Percentiles rank a stretch among this genome's conserved stretches.
Evolutionary conservation across 2,329 filamentous ascomycete species (phyloP).

Genomic region (Xylariaceae sp.): DNA sequence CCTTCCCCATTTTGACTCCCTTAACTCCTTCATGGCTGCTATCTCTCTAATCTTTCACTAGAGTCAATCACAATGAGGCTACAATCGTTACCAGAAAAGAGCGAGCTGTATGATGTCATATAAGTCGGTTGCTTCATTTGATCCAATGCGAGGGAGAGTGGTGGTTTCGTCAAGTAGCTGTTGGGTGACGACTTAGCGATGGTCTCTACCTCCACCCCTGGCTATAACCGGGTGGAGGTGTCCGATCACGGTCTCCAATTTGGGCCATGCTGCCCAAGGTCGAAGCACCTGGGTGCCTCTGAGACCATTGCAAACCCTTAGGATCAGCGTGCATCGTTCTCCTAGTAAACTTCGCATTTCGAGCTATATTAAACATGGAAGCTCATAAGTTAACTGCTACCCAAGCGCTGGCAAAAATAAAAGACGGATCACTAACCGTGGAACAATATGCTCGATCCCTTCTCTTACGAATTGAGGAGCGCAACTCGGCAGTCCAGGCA

Average conservation of each 20-base stretch:
- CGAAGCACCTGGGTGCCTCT: background rate
- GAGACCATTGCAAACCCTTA: too few species aligned
- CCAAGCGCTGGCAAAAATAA: constrained; percentile 48
- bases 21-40: too few species aligned
- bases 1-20: too few species aligned
- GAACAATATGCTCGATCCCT: constrained; percentile 54
- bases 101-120: too few species aligned
- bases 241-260: constrained; percentile 13
- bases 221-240: constrained; percentile 3
- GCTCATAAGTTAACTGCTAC: constrained; percentile 51
- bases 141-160: too few species aligned
- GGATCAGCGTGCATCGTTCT: background rate
- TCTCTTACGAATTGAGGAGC: constrained; percentile 48
- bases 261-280: background rate
- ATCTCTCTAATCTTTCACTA: too few species aligned
- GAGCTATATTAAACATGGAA: constrained; percentile 32
- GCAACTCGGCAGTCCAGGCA: constrained; percentile 52
- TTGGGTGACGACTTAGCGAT: too few species aligned
- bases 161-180: too few species aligned
- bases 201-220: too few species aligned
- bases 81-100: too few species aligned
- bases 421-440: constrained; percentile 52
- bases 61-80: too few species aligned
- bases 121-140: too few species aligned
- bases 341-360: background rate